Evolutionary conservation across 2,329 filamentous ascomycete genomes (phyloP).

Genomic region (Beauveria pseudobassiana): DNA sequence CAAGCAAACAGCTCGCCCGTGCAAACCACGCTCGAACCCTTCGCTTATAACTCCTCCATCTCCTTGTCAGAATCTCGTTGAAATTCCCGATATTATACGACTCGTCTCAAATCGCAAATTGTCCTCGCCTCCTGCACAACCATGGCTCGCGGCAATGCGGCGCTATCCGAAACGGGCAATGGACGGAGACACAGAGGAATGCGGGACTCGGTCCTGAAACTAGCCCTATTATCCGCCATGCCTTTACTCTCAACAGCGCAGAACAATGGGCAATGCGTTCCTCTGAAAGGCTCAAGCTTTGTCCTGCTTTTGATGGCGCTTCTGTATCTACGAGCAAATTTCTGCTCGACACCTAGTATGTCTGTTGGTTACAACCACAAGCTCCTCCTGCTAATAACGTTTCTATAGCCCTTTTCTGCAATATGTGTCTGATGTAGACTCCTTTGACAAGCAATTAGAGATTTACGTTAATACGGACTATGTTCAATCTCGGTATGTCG

Average conservation of each 20-base stretch:
- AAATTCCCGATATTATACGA: neutral
- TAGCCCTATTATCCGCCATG: conserved; percentile 19
- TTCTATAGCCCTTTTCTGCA: conserved; percentile 69
- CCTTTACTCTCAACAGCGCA: conserved; percentile 30
- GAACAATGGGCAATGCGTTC: conserved; percentile 43
- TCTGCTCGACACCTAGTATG: conserved; percentile 56
- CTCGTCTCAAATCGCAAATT: neutral
- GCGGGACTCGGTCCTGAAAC: conserved; percentile 16
- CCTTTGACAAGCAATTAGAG: conserved; percentile 70
- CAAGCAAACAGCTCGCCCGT: neutral
- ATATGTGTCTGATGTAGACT: conserved; percentile 65
- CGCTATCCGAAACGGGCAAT: conserved; percentile 8
- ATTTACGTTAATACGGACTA: conserved; percentile 70
- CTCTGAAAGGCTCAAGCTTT: conserved; percentile 60
- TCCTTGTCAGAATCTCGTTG: neutral
- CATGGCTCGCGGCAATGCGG: conserved; percentile 5
- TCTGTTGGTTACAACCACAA: neutral
- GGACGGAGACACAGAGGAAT: conserved; percentile 13
- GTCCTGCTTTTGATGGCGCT: conserved; percentile 63
- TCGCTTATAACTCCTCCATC: neutral
- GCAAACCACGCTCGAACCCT: neutral
- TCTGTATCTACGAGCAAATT: conserved; percentile 59
- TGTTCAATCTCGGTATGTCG: conserved; percentile 65
- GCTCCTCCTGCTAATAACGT: conserved; percentile 17
- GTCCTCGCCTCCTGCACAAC: neutral